Evolutionary conservation across 129 eudicot genomes (phyloP), one percentile per base, ranked within the genome.

Genomic region (Lactuca sativa): DNA sequence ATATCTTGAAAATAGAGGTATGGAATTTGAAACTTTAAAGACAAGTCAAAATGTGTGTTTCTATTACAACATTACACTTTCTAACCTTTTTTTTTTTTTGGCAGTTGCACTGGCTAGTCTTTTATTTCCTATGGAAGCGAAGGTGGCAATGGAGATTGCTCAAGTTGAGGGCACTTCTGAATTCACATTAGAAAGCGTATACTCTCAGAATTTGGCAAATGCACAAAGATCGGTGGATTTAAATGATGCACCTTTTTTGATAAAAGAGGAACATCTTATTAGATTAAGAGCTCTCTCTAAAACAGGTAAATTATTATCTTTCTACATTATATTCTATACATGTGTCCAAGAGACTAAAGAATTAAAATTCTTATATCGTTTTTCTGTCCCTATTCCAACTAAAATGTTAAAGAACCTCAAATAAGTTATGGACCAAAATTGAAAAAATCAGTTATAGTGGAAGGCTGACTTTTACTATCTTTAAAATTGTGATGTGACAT

Each of bases 131-230:
- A 82, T 65, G 96, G 91, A 95, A 81, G 99, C 99, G 54, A 87
- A 90, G 72, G 99, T 95, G 62, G 97, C 93, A 21, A 95, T 95
- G 97, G 97, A 95, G 71, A 90, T 95, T 73, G 97, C 97, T 82
- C 96, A 95, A 74, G 99, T 90, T 66, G 97, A 93, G 43, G 96
- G 84, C 31, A 89, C 96, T 34, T 81, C 84, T 49, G 96, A 93
- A 70, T 83, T 86, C 62, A 82, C 78, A 15, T 76, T 87, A 67
- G 80, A 80, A 54, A 73, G 77, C 10, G 73, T 76, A 16, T 76
- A 67, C 62, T 67, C 82, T 12, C 83, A 78, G 62, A 80, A 81
- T 49, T 71, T 74, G 64, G 84, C 86, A 53, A 81, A 76, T 68
- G 85, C 96, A 41, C 92, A 66, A 44, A 80, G 84, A 77, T 77